phyloP scores from a whole-genome alignment of 495 filamentous ascomycete genomes.

The Aspergillus conjunctus region DNA sequence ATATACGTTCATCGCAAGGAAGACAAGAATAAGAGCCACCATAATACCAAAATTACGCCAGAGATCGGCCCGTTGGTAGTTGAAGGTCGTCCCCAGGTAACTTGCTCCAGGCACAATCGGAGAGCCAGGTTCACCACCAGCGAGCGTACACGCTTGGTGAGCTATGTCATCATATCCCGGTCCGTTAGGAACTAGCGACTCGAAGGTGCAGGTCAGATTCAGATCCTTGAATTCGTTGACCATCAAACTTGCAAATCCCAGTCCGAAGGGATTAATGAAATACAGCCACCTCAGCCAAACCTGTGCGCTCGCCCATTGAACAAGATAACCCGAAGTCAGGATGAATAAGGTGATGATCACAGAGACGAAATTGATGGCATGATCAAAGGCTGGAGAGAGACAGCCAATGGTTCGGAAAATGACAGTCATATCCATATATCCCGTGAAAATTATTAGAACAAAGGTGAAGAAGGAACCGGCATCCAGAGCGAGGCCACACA shows the following conservation, averaged over 20 bases:
- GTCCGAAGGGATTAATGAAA: slow-evolving; percentile 75
- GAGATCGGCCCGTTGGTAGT: slow-evolving; percentile 60
- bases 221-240: slow-evolving; percentile 75
- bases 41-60: slow-evolving; percentile 82
- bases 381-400: slow-evolving; percentile 81
- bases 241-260: slow-evolving; percentile 76
- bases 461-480: slow-evolving; percentile 82
- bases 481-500: slow-evolving; percentile 65
- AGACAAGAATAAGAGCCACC: slow-evolving; percentile 64
- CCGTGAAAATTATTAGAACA: slow-evolving; percentile 66
- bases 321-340: slow-evolving; percentile 76
- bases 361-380: slow-evolving; percentile 78
- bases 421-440: slow-evolving; percentile 76
- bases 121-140: slow-evolving; percentile 65
- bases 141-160: slow-evolving; percentile 74
- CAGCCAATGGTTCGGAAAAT: slow-evolving; percentile 80
- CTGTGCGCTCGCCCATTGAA: slow-evolving; percentile 68
- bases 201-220: slow-evolving; percentile 62
- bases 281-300: slow-evolving; percentile 83
- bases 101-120: slow-evolving; percentile 57
- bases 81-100: slow-evolving; percentile 65
- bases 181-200: slow-evolving; percentile 67
- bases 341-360: slow-evolving; percentile 78
- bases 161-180: slow-evolving; percentile 64
- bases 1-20: slow-evolving; percentile 67